These are phyloP conservation scores for Hydrangea macrophylla DNA, from an alignment of 148 eudicot species.

Conservation along the genomic window DNA sequence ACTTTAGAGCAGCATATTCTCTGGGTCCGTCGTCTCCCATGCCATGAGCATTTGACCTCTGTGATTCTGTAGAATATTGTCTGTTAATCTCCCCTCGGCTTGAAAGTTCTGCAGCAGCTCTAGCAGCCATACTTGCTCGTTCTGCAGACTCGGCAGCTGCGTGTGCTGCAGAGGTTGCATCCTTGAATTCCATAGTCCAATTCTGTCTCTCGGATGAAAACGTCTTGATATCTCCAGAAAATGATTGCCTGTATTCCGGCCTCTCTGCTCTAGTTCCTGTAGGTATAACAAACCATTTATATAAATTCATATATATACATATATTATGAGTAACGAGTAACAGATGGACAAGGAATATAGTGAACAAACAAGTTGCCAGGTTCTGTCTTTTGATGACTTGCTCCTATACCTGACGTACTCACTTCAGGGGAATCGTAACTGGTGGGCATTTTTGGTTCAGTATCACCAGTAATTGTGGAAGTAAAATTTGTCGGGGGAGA, in stretches of 20 bases:
- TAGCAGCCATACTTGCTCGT: slow-evolving; percentile 88
- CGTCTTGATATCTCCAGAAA: slow-evolving; percentile 29
- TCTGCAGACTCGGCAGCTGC: slow-evolving; percentile 99
- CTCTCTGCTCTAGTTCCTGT: slow-evolving; percentile 42
- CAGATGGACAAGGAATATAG: neutral
- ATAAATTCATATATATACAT: too few relatives aligned
- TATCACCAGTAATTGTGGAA: slow-evolving; percentile 25
- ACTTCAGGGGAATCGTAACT: slow-evolving; percentile 29
- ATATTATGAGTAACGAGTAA: too few relatives aligned
- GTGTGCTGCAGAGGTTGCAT: slow-evolving; percentile 89
- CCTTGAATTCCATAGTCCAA: slow-evolving; percentile 81
- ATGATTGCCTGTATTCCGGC: slow-evolving; percentile 23
- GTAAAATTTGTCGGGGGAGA: slow-evolving; percentile 29
- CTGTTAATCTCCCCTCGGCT: slow-evolving; percentile 27
- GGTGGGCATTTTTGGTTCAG: slow-evolving; percentile 17
- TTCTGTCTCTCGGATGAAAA: slow-evolving; percentile 30
- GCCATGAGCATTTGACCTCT: slow-evolving; percentile 20
- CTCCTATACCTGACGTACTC: slow-evolving; percentile 47
- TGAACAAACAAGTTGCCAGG: neutral
- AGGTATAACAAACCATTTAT: neutral
- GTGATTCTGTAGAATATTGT: slow-evolving; percentile 36
- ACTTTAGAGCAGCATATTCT: slow-evolving; percentile 18
- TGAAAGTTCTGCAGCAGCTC: slow-evolving; percentile 93
- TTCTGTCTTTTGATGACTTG: neutral
- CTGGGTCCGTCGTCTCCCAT: slow-evolving; percentile 24